Base-by-base conservation (phyloP, 306 rosid genomes). In the Albizia julibrissin region DNA sequence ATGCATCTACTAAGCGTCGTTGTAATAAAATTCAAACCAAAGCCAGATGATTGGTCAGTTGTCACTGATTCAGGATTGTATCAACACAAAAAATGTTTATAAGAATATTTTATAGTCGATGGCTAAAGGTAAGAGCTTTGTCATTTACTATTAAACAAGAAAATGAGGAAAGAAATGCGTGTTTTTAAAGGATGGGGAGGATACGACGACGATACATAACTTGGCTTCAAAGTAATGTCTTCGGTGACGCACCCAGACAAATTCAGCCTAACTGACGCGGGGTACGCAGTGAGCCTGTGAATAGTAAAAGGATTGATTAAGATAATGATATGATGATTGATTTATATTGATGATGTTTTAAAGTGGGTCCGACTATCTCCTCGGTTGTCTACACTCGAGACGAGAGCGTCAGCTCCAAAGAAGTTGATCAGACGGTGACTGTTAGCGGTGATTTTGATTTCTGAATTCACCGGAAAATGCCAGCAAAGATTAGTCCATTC, bases 181-280 rank as follows among this genome's bases (percentile, higher is more conserved):
- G 3, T 26, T 49, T 37, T 6, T 37, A 6, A 8, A 1, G 40
- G 69, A 56, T 39, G 18, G 47, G 58, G 64, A 34, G 44, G 6
- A 44, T 71, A 84, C 65, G 34, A 86, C 86, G 85, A 86, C 61
- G 75, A 80, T 75, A 84, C 22, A 65, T 27, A 43, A 73, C 92
- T 87, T 87, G 33, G 77, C 94, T 89, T 89, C 87, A 42, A 89
- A 91, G 94, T 73, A 82, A 84, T 59, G 59, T 71, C 61, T 21
- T 74, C 74, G 81, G 72, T 77, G 69, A 83, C 82, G 19, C 79
- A 33, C 54, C 72, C 81, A 56, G 70, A 58, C 40, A n/a, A 70
- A 70, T 69, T 40, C 24, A 47, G 40, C 40, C 37, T 44, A 71
- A 68, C 65, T 4, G 19, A 50, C 58, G 58, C n/a, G n/a, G n/a